Percentiles rank a stretch among this genome's conserved stretches.
Evolutionary conservation across 176 grass and related monocot genomes (phyloP).

Genomic region (Ensete glaucum): DNA sequence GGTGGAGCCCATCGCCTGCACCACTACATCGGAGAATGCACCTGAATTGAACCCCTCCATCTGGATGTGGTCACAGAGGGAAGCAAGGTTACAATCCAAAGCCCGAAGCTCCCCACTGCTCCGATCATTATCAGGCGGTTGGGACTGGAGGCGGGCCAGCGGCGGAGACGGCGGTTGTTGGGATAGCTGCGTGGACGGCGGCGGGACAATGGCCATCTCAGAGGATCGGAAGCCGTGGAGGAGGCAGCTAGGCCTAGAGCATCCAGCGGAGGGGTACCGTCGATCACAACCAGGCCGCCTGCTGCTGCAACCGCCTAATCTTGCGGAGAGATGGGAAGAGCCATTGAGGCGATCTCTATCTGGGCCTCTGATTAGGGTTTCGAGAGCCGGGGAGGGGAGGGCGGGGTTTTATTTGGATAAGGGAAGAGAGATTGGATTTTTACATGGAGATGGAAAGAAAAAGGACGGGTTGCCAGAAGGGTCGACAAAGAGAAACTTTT

Average conservation of each 20-base stretch:
- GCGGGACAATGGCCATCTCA: not conserved
- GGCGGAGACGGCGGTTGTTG: not conserved
- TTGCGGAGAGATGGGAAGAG: not conserved
- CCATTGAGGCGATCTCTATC: not conserved
- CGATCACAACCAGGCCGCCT: not conserved
- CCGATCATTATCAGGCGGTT: slow-evolving; percentile 22
- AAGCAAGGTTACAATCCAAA: slow-evolving; percentile 73
- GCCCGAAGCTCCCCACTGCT: slow-evolving; percentile 42
- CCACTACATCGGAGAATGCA: slow-evolving; percentile 77
- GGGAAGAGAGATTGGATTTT: not conserved
- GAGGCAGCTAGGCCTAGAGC: not conserved
- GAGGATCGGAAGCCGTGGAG: not conserved
- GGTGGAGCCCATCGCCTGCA: slow-evolving; percentile 80
- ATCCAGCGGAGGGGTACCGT: not conserved
- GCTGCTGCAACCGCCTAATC: not conserved
- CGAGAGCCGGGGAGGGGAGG: not conserved
- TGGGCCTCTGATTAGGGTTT: not conserved
- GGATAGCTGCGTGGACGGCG: not conserved
- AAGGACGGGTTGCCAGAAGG: not conserved
- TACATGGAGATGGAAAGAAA: not conserved
- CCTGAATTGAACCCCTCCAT: slow-evolving; percentile 73
- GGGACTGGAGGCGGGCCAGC: slow-evolving; percentile 3
- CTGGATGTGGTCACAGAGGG: slow-evolving; percentile 87
- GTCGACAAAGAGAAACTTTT: not conserved
- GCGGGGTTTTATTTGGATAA: not conserved